phyloP scores from a whole-genome alignment of 495 filamentous ascomycete species.

The Aspergillus bertholletiae region DNA sequence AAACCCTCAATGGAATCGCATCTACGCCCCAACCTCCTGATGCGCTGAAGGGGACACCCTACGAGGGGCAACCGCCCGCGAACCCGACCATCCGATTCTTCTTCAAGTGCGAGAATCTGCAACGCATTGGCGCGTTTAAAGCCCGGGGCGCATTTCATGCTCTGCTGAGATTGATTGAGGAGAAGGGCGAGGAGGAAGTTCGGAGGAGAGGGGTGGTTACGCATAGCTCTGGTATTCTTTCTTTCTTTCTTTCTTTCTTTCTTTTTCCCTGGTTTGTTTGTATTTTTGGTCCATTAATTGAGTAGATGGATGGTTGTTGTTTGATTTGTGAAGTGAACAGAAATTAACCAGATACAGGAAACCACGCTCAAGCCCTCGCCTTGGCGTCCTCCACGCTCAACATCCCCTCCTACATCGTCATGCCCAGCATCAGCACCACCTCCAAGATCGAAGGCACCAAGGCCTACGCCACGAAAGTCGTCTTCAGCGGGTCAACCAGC shows the following conservation, averaged over 20 bases:
- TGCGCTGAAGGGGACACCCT: constrained; percentile 52
- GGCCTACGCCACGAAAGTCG: constrained; percentile 70
- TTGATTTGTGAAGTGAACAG: too few relatives aligned
- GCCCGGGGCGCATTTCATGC: constrained; percentile 89
- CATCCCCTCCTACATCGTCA: constrained; percentile 78
- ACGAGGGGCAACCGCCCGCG: constrained; percentile 55
- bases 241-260: not conserved
- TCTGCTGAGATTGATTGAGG: constrained; percentile 63
- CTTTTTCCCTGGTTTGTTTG: too few relatives aligned
- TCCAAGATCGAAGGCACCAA: constrained; percentile 83
- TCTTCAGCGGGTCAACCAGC: constrained; percentile 78
- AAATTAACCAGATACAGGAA: constrained; percentile 50
- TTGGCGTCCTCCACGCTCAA: constrained; percentile 68
- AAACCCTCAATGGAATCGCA: constrained; percentile 68
- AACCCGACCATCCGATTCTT: constrained; percentile 69
- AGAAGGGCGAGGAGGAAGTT: constrained; percentile 55
- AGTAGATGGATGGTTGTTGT: not conserved
- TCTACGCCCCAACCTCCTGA: constrained; percentile 61
- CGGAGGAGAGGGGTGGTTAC: constrained; percentile 74
- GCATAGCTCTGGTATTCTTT: constrained; percentile 76
- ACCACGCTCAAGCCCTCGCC: constrained; percentile 93
- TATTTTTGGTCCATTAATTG: not conserved
- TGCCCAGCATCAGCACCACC: constrained; percentile 79
- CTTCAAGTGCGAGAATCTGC: constrained; percentile 97
- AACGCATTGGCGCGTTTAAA: constrained; percentile 93